These are phyloP conservation scores for Chaetoscypha palmicola DNA, from an alignment of 2,329 filamentous ascomycete species.

Conservation along the genomic window DNA sequence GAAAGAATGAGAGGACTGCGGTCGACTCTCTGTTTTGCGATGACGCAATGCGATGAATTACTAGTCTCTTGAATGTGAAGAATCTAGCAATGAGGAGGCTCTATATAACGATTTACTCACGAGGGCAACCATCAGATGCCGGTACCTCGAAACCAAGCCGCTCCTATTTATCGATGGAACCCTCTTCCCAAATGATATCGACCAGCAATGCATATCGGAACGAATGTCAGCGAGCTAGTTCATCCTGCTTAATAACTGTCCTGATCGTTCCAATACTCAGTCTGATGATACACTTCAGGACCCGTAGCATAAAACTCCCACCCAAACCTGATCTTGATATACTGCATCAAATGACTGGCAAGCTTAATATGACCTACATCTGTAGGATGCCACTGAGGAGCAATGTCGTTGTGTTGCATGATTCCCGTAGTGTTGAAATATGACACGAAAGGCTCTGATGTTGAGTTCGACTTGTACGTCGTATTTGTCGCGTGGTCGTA, in stretches of 20 bases:
- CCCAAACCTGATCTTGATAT: slow-evolving; percentile 46
- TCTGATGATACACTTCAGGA: slow-evolving; percentile 44
- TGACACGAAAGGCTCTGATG: slow-evolving; percentile 42
- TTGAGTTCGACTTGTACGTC: slow-evolving; percentile 29
- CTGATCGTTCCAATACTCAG: slow-evolving; percentile 47
- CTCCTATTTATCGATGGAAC: no score
- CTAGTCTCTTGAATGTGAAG: no score
- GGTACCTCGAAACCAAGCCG: no score
- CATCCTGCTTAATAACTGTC: slow-evolving; percentile 18
- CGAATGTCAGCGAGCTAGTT: no score
- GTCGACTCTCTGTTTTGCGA: no score
- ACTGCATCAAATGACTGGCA: slow-evolving; percentile 52
- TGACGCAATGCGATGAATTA: no score
- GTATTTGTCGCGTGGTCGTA: slow-evolving; percentile 37
- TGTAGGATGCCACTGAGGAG: slow-evolving; percentile 51
- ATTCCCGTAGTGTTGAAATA: slow-evolving; percentile 57
- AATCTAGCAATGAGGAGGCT: no score
- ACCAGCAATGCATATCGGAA: no score
- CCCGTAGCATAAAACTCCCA: slow-evolving; percentile 50
- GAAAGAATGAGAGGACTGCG: no score
- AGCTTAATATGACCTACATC: slow-evolving; percentile 56
- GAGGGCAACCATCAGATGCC: no score
- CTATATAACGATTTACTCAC: no score
- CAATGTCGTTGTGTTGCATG: slow-evolving; percentile 55
- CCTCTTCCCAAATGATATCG: no score